These are phyloP conservation scores for Penicillium egyptiacum DNA, from an alignment of 495 filamentous ascomycete species.

Conservation along the genomic window DNA sequence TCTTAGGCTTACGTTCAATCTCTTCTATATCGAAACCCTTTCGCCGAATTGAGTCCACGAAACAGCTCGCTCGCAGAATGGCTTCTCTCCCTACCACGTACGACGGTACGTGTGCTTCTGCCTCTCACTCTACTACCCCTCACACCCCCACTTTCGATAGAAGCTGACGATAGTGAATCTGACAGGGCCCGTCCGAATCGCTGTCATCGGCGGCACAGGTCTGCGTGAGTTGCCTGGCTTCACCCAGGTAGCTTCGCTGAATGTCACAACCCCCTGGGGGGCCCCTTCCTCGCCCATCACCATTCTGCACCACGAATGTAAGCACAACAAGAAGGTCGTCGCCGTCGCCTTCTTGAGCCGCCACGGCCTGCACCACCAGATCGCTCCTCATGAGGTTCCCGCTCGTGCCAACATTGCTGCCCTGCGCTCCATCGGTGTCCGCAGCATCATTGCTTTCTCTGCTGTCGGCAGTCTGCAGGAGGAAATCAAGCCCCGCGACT, in stretches of 20 bases:
- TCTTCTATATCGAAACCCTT: conserved; percentile 35
- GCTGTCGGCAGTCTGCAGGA: conserved; percentile 92
- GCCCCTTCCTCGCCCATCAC: conserved; percentile 83
- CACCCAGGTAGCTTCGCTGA: conserved; percentile 73
- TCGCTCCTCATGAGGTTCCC: conserved; percentile 89
- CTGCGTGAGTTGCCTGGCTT: conserved; percentile 72
- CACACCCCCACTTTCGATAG: conserved; percentile 21
- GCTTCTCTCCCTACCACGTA: conserved; percentile 56
- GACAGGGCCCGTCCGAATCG: conserved; percentile 78
- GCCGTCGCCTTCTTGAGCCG: conserved; percentile 93
- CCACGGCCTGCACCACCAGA: conserved; percentile 83
- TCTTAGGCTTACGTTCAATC: conserved; percentile 24
- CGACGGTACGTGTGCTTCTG: conserved; percentile 41
- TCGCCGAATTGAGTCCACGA: conserved; percentile 36
- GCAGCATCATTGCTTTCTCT: conserved; percentile 87
- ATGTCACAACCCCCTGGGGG: conserved; percentile 85
- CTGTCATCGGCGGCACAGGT: conserved; percentile 95
- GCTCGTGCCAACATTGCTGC: conserved; percentile 94
- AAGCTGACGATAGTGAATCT: conserved; percentile 16
- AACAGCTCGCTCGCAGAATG: conserved; percentile 50
- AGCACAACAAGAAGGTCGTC: conserved; percentile 53
- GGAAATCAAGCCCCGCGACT: conserved; percentile 90
- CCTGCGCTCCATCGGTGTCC: conserved; percentile 82
- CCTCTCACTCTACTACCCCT: conserved; percentile 14
- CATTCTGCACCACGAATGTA: conserved; percentile 78